Evolutionary conservation across 768 basidiomycete genomes (phyloP), one percentile per base, ranked within the genome.

Genomic region (Hygrophorus pudorinus): DNA sequence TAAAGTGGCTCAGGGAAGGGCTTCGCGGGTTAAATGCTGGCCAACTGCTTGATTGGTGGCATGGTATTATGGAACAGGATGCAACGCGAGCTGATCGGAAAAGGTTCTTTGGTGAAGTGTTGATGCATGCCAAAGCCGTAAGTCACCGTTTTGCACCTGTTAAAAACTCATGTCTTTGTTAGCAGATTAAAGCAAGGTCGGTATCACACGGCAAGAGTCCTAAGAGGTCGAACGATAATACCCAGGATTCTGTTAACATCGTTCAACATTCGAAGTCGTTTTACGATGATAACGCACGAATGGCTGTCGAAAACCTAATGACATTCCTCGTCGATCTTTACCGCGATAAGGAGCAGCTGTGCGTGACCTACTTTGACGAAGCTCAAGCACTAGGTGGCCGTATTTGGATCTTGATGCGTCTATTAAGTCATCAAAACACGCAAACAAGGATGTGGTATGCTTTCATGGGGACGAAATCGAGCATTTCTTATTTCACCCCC

Each of bases 311-410:
- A 18, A 18, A 32, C n/a, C 42, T 43, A 18, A 43, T 43, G 42
- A 18, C 14, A n/a, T 43, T 43, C 21, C 14, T 43, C 20, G 33
- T 31, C 11, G 29, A 20, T 43, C 28, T 43, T 4, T 43, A 31
- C 12, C 30, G 29, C 12, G 21, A n/a, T n/a, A n/a, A 30, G 21
- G 20, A 43, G 14, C 42, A 6, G 0, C 20, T 51, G 21, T 40
- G 42, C 31, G 43, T 53, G 28, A 48, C 39, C 11, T 51, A 51
- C 38, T 48, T 53, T 18, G 52, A 53, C 28, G 52, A 53, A 40
- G 52, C 50, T n/a, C 42, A 45, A 6, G 49, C 45, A 17, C 45
- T 53, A 14, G 12, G 21, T 14, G 5, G n/a, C 14, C 36, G 29
- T 21, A 48, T 45, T 36, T 51, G 50, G 44, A 37, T 45, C 9